Percentiles rank a stretch among this genome's conserved stretches.
These are phyloP conservation scores for Cardamine occulta DNA, from an alignment of 345 rosid species.

Conservation along the genomic window DNA sequence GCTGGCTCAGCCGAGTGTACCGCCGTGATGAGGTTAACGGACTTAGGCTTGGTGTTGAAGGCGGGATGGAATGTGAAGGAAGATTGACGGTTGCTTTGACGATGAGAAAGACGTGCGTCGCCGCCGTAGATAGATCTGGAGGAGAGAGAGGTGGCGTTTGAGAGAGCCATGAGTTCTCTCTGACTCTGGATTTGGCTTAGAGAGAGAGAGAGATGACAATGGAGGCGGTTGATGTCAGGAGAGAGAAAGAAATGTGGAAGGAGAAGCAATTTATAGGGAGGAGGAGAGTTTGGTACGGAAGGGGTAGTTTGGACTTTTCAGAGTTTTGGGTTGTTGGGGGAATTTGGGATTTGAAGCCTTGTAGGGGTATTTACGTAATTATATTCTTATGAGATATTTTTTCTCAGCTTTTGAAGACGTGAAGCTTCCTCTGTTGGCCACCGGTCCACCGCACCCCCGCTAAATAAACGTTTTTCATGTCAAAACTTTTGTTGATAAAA, in stretches of 20 bases:
- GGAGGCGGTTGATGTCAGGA: slow-evolving; percentile 38
- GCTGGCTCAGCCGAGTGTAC: slow-evolving; percentile 56
- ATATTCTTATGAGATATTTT: neutral
- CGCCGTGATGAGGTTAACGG: slow-evolving; percentile 43
- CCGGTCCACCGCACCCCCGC: neutral
- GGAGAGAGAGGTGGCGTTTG: slow-evolving; percentile 52
- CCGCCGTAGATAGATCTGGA: slow-evolving; percentile 39
- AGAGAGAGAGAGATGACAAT: slow-evolving; percentile 29
- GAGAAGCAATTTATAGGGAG: slow-evolving; percentile 31
- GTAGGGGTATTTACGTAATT: slow-evolving; percentile 29
- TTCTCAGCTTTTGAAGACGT: neutral
- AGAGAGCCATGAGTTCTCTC: slow-evolving; percentile 62
- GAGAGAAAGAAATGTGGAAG: slow-evolving; percentile 17
- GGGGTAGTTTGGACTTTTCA: slow-evolving; percentile 35
- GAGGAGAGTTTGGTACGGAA: slow-evolving; percentile 41
- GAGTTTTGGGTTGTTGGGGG: slow-evolving; percentile 29
- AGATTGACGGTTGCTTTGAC: slow-evolving; percentile 38
- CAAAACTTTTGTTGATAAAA: neutral
- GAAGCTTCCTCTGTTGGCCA: neutral
- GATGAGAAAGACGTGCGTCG: slow-evolving; percentile 26
- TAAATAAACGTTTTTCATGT: slow-evolving; percentile 33
- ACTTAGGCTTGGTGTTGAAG: slow-evolving; percentile 37
- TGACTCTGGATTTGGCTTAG: slow-evolving; percentile 19
- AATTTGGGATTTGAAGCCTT: slow-evolving; percentile 16
- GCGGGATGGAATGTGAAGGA: slow-evolving; percentile 39